Evolutionary conservation across 2,329 filamentous ascomycete genomes (phyloP), one percentile per base, ranked within the genome.

Genomic region (Alternaria sp.): DNA sequence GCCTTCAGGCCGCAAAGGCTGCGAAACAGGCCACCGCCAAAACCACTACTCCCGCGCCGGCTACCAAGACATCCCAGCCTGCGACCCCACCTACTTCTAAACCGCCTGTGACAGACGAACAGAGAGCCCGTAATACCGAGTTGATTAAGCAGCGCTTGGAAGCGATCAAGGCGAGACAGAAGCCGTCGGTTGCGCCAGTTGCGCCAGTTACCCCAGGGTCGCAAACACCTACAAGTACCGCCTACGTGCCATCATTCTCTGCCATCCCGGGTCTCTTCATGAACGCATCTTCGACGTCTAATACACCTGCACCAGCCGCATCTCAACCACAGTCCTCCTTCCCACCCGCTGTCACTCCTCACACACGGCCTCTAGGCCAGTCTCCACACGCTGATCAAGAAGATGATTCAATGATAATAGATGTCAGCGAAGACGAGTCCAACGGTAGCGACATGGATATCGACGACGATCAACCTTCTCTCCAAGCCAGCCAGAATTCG

Each of bases 81-180:
- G 48, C 48, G 7, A 54, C 53, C n/a, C 66, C 65, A n/a, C 57
- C 64, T 16, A 51, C 60, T 20, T 47, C 57, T 7, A 63, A 64
- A 61, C 63, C 62, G 56, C 70, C 48, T 14, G 61, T 67, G 12
- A 72, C 70, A 3, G 73, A 75, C 5, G 81, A 80, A 42, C 77
- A 80, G 69, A 86, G 81, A 65, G 81, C 82, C 32, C 87, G 89
- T 72, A 87, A 93, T 65, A 96, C 91, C 61, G 91, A 92, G 59
- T 80, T 93, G 32, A 84, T 94, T 47, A 88, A 92, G 65, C 87
- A 92, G 73, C 93, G 92, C 67, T 89, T 96, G 72, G 91, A 93
- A 61, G 90, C 90, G n/a, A 63, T 78, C 44, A 73, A 70, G 56
- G 71, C 72, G 14, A 63, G 66, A 34, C 66, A 63, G 41, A 71